Base-by-base conservation (phyloP, 1,284 basidiomycete genomes). In the Sporisorium exsertum region DNA sequence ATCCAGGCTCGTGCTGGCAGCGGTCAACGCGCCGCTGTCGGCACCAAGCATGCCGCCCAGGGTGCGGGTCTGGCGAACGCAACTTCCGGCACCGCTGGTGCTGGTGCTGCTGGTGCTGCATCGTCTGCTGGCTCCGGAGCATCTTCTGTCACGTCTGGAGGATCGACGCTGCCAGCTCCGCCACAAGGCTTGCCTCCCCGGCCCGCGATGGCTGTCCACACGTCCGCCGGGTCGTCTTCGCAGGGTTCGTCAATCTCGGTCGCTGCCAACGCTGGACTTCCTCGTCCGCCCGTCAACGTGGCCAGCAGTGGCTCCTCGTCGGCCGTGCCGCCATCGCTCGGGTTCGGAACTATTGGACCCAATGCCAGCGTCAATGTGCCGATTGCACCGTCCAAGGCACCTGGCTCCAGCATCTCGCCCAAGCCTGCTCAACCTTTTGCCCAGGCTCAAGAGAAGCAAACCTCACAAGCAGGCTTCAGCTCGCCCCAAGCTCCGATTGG, bases 181-280 rank as follows among this genome's bases (percentile, higher is more conserved):
- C 79, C 79, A 20, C 77, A 79, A 49, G 79, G 81, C 12, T 57
- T 81, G 62, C 81, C 79, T 27, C 74, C 79, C 51, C 68, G 81
- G 9, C 81, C 79, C 8, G 64, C 72, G 16, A 75, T 70, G 24
- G 58, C 72, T 45, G 76, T 80, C 12, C 37, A 73, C 46, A 75
- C 76, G 42, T 64, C 78, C 16, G 42, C 58, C 10, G 65, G 65
- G 29, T 53, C 58, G 3, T 56, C 64, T 1, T 72, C 72, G 52
- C 72, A 76, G 20, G 51, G 59, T 27, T 76, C 77, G 37, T 75
- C 72, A 7, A 62, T 66, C 12, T 71, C 72, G 16, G 64, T 71
- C 13, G 64, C 77, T 16, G 72, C 77, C 42, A 75, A 72, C 40
- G 70, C 72, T 22, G 79, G 79, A 3, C 32, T 77, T 33, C 77